phyloP scores from a whole-genome alignment of 164 flowering plant genomes.

The Umbilicus rupestris region DNA sequence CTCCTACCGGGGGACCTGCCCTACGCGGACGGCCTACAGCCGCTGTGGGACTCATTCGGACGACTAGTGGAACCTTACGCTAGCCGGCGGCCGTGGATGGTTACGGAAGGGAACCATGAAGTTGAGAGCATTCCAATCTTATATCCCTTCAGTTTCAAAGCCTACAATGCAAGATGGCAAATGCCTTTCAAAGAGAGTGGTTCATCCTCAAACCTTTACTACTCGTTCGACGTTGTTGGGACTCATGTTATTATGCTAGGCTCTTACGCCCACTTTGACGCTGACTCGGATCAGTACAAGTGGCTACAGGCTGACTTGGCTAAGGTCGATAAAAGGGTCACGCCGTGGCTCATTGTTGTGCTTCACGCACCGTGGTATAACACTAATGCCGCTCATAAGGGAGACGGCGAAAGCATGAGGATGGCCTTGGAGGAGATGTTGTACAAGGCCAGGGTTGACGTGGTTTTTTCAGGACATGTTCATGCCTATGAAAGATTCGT shows the following conservation, averaged over 20 bases:
- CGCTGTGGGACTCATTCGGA: constrained; percentile 81
- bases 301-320: constrained; percentile 68
- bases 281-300: constrained; percentile 50
- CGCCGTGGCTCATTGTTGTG: constrained; percentile 70
- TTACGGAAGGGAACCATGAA: constrained; percentile 81
- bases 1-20: constrained; percentile 75
- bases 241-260: constrained; percentile 73
- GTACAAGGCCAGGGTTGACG: constrained; percentile 55
- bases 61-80: constrained; percentile 70
- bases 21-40: constrained; percentile 66
- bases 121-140: constrained; percentile 45
- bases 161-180: constrained; percentile 69
- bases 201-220: constrained; percentile 71
- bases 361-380: constrained; percentile 91
- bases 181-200: constrained; percentile 76
- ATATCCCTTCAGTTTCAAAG: constrained; percentile 38
- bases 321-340: constrained; percentile 38
- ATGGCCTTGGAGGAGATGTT: constrained; percentile 60
- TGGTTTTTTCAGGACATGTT: constrained; percentile 87
- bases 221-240: constrained; percentile 71
- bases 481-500: constrained; percentile 93
- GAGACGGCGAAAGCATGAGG: constrained; percentile 80
- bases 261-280: constrained; percentile 57
- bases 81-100: constrained; percentile 87
- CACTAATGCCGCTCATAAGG: constrained; percentile 71